phyloP scores from a whole-genome alignment of 768 basidiomycete genomes.

The Auricularia sp. region DNA sequence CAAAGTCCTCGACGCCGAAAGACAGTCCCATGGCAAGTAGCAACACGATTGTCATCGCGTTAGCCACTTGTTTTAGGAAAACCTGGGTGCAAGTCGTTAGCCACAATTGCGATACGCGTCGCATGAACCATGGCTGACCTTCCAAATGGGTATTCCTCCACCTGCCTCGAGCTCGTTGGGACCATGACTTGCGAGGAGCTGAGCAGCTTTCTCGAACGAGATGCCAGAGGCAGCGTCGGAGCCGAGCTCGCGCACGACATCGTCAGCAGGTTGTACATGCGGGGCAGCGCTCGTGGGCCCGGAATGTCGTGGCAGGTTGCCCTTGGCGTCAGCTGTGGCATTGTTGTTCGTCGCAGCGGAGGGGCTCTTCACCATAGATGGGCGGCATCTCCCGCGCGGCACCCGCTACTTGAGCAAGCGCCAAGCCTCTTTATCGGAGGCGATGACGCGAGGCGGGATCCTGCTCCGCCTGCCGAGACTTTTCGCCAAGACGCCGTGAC shows the following conservation, averaged over 20 bases:
- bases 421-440: background rate
- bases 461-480: too few relatives aligned
- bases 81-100: background rate
- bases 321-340: slow-evolving; percentile 2
- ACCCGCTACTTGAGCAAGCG: background rate
- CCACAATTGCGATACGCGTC: background rate
- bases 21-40: slow-evolving; percentile 36
- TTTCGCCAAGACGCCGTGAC: too few relatives aligned
- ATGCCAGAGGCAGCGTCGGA: background rate
- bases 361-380: slow-evolving; percentile 3
- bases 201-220: background rate
- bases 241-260: background rate
- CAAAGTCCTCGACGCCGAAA: slow-evolving; percentile 45
- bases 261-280: background rate
- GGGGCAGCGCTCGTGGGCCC: background rate
- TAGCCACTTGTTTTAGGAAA: slow-evolving; percentile 19
- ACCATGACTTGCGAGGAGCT: background rate
- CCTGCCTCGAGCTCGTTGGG: slow-evolving; percentile 1
- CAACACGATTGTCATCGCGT: slow-evolving; percentile 29
- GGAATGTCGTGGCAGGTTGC: background rate
- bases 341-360: background rate
- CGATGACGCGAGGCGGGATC: background rate
- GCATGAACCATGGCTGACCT: background rate
- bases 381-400: background rate
- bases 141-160: slow-evolving; percentile 1